phyloP scores from a whole-genome alignment of 208 protist species.

The Tritrichomonas foetus region DNA sequence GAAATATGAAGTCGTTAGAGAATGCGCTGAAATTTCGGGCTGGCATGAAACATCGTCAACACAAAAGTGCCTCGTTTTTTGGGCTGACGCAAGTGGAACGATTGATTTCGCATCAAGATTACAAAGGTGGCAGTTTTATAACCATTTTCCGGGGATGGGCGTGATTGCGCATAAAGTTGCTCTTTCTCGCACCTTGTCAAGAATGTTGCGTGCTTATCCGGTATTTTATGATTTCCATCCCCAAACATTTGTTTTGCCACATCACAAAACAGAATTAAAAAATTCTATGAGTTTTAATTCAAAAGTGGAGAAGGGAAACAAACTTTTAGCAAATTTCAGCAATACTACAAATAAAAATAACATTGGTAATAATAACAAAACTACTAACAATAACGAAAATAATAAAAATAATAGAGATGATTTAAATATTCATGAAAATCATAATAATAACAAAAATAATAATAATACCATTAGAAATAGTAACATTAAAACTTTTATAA shows the following conservation, averaged over 20 bases:
- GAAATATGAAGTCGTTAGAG: not conserved
- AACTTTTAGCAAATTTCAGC: too few relatives aligned
- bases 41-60: not conserved
- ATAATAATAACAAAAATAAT: too few relatives aligned
- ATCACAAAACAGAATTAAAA: not conserved
- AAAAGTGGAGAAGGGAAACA: not conserved
- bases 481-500: not conserved
- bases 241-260: not conserved
- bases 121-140: not conserved
- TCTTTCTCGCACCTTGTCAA: not conserved
- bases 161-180: not conserved
- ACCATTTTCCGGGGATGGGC: not conserved
- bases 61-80: not conserved
- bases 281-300: not conserved
- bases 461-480: not conserved
- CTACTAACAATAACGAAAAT: too few relatives aligned
- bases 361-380: too few relatives aligned
- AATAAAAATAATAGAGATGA: too few relatives aligned
- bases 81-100: not conserved
- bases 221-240: slow-evolving; percentile 26
- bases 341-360: too few relatives aligned
- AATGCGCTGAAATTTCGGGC: not conserved
- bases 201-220: not conserved
- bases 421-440: too few relatives aligned
- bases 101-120: not conserved